Evolutionary conservation across 202 grass and related monocot genomes (phyloP).

Genomic region (Setaria viridis): DNA sequence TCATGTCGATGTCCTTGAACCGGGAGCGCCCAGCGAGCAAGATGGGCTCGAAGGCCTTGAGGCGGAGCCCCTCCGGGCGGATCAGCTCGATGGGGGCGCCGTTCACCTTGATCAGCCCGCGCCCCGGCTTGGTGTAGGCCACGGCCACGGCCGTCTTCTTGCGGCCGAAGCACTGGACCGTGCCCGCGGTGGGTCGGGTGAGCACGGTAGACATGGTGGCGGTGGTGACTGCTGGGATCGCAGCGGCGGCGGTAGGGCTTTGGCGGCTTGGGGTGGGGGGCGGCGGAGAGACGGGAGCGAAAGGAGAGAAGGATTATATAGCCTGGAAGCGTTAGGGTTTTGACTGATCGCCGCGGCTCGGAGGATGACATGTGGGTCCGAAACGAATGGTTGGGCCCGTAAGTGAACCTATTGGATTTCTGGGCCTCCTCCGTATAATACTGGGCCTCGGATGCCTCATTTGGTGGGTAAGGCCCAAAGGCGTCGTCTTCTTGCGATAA

Average conservation of each 20-base stretch:
- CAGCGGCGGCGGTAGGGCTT: slow-evolving; percentile 29
- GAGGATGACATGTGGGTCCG: slow-evolving; percentile 30
- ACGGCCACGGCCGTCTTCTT: slow-evolving; percentile 84
- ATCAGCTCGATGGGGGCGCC: slow-evolving; percentile 75
- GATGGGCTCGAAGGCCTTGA: slow-evolving; percentile 80
- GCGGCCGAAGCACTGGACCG: slow-evolving; percentile 75
- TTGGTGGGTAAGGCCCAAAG: too few relatives aligned
- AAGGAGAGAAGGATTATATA: neutral
- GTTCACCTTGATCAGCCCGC: slow-evolving; percentile 74
- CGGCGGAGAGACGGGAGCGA: neutral
- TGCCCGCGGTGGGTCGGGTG: slow-evolving; percentile 37
- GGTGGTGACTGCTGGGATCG: neutral
- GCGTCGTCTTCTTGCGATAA: neutral
- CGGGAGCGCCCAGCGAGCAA: slow-evolving; percentile 62
- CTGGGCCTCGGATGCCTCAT: too few relatives aligned
- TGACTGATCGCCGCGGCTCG: neutral
- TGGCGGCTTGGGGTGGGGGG: neutral
- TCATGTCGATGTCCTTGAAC: slow-evolving; percentile 73
- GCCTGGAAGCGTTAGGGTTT: neutral
- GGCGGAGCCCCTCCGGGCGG: slow-evolving; percentile 61
- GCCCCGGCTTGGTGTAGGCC: slow-evolving; percentile 73
- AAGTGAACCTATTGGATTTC: neutral
- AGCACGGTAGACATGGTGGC: slow-evolving; percentile 44
- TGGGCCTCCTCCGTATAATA: too few relatives aligned
- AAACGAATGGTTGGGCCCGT: neutral